Percentiles rank a stretch among this genome's conserved stretches.
Conservation (phyloP, 331 rosid genomes). For the Prunus yedoensis region DNA sequence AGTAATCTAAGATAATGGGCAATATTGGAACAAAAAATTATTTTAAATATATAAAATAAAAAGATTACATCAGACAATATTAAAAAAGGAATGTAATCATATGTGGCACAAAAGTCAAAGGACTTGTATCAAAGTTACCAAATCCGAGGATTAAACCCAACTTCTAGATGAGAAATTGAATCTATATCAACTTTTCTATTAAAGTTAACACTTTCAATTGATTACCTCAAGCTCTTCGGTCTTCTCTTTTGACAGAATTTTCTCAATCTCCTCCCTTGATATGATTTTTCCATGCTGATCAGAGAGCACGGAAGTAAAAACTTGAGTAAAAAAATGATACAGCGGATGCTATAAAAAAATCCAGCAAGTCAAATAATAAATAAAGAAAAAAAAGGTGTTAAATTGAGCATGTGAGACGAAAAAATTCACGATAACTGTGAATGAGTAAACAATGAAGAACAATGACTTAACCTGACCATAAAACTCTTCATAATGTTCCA, state of each 20-base stretch:
- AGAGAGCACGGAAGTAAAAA: constrained; percentile 31
- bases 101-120: too few relatives aligned
- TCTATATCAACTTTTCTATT: neutral
- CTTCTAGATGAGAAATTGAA: too few relatives aligned
- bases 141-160: too few relatives aligned
- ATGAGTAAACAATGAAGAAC: neutral
- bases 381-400: neutral
- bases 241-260: constrained; percentile 64
- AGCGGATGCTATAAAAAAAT: neutral
- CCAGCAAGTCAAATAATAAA: neutral
- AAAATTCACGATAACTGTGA: neutral
- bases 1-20: too few relatives aligned
- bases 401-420: neutral
- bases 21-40: too few relatives aligned
- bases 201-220: constrained; percentile 17
- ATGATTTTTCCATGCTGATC: constrained; percentile 84
- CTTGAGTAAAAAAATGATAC: neutral
- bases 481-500: neutral
- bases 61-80: too few relatives aligned
- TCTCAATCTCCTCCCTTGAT: constrained; percentile 81
- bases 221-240: constrained; percentile 76
- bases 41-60: too few relatives aligned
- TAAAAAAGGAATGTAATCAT: too few relatives aligned
- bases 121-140: too few relatives aligned
- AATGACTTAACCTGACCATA: neutral